Evolutionary conservation across 116 monocot genomes (phyloP).

Genomic region (Zostera marina): DNA sequence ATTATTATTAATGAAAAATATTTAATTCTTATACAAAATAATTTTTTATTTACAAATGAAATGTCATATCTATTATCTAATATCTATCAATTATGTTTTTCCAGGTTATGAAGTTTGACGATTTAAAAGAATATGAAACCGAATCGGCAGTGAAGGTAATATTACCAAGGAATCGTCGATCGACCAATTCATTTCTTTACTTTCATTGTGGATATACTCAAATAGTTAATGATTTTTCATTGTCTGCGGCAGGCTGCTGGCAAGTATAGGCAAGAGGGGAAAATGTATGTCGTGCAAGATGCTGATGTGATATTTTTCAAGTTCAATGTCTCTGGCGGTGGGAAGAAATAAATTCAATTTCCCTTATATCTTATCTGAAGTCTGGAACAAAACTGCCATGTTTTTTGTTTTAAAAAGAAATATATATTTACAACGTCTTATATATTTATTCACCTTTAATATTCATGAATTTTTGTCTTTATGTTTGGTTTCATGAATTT

Average conservation of each 20-base stretch:
- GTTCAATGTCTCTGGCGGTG: conserved; percentile 90
- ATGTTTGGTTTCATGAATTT: neutral
- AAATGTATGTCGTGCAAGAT: conserved; percentile 94
- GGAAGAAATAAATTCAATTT: conserved; percentile 55
- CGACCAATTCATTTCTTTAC: neutral
- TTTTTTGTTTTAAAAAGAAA: neutral
- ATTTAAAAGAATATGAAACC: conserved; percentile 73
- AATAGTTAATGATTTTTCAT: neutral
- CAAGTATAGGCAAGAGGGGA: conserved; percentile 93
- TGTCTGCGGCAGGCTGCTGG: conserved; percentile 58
- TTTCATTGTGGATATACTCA: neutral
- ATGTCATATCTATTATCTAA: too few species aligned
- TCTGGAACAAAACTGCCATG: neutral
- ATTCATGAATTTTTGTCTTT: neutral
- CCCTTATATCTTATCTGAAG: neutral
- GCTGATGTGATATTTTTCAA: conserved; percentile 95
- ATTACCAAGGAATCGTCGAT: neutral
- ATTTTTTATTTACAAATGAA: neutral
- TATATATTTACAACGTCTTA: too few species aligned
- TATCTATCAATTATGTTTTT: neutral
- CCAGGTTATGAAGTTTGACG: conserved; percentile 98
- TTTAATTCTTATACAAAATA: too few species aligned
- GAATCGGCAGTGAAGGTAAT: conserved; percentile 87
- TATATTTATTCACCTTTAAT: neutral
- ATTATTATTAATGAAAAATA: too few species aligned